Conservation (phyloP, 805 yeast species). For the Blastobotrys parvus region DNA sequence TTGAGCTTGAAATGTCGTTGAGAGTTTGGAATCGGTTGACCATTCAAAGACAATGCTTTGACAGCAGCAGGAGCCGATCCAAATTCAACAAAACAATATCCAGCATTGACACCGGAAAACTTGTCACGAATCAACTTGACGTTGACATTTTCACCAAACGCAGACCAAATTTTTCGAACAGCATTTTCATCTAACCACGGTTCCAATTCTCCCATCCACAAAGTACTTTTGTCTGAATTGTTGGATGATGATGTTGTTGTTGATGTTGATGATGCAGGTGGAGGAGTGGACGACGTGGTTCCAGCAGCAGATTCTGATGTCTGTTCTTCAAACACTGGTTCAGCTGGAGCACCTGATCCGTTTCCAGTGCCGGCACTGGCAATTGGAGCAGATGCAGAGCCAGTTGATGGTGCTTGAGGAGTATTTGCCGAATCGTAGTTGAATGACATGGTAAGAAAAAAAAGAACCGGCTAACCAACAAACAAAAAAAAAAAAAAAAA, state of each 20-base stretch:
- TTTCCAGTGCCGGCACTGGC: not conserved
- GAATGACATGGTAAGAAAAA: not conserved
- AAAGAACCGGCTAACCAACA: not conserved
- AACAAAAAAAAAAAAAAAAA: not conserved
- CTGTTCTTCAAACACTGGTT: no score
- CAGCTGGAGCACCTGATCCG: no score
- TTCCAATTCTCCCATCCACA: conserved; percentile 81
- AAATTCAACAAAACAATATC: conserved; percentile 80
- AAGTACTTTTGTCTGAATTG: conserved; percentile 25
- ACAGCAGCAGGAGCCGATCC: conserved; percentile 51
- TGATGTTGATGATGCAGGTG: not conserved
- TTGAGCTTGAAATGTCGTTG: conserved; percentile 58
- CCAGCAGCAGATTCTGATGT: not conserved
- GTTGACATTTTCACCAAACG: conserved; percentile 53
- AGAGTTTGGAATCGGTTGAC: conserved; percentile 57
- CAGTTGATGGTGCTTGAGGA: no score
- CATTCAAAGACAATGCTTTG: conserved; percentile 59
- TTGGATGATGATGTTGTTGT: not conserved
- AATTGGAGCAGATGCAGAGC: no score
- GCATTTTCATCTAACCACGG: conserved; percentile 71
- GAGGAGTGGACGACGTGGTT: not conserved
- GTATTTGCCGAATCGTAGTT: not conserved
- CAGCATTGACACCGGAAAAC: conserved; percentile 39
- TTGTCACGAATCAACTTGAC: conserved; percentile 70
- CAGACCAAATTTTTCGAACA: conserved; percentile 60